These are phyloP conservation scores for Thozetella sp. DNA, from an alignment of 495 filamentous ascomycete species.

Conservation along the genomic window DNA sequence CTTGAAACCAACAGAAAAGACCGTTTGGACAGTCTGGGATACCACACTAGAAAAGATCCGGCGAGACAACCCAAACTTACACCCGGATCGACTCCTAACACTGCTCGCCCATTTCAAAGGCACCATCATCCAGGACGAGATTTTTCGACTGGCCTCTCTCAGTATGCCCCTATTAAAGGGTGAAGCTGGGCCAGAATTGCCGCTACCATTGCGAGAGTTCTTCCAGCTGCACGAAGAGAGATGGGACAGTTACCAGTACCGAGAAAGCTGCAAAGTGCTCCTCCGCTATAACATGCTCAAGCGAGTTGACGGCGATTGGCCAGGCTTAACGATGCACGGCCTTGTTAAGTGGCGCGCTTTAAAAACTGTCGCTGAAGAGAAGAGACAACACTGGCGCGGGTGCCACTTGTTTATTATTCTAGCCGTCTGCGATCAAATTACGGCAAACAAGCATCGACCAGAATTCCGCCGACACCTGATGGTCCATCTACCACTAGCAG, in stretches of 20 bases:
- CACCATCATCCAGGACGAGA: slow-evolving; percentile 22
- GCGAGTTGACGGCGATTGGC: slow-evolving; percentile 18
- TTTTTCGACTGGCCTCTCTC: slow-evolving; percentile 20
- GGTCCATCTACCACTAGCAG: slow-evolving; percentile 13
- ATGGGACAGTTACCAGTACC: slow-evolving; percentile 25
- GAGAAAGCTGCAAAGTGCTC: slow-evolving; percentile 19
- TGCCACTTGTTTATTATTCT: slow-evolving; percentile 9
- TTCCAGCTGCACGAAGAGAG: slow-evolving; percentile 13
- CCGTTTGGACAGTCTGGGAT: slow-evolving; percentile 28
- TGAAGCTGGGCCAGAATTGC: slow-evolving; percentile 10
- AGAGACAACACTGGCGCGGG: slow-evolving; percentile 13
- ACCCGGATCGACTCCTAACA: slow-evolving; percentile 17
- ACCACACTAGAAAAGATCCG: slow-evolving; percentile 26
- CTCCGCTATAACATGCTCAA: slow-evolving; percentile 23
- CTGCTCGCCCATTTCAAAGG: slow-evolving; percentile 25
- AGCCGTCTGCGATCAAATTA: slow-evolving; percentile 10
- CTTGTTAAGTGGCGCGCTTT: slow-evolving; percentile 24
- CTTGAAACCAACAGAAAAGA: slow-evolving; percentile 22
- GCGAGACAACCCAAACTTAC: slow-evolving; percentile 14
- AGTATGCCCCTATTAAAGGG: slow-evolving; percentile 9
- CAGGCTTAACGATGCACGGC: slow-evolving; percentile 22
- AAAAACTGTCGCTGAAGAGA: too few species aligned
- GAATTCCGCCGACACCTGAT: slow-evolving; percentile 23
- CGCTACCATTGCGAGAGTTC: slow-evolving; percentile 12
- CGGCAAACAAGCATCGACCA: slow-evolving; percentile 11